Percentiles rank a stretch among this genome's conserved stretches.
Evolutionary conservation across 2,329 filamentous ascomycete genomes (phyloP).

Genomic region (Trichophyton schoenleinii): DNA sequence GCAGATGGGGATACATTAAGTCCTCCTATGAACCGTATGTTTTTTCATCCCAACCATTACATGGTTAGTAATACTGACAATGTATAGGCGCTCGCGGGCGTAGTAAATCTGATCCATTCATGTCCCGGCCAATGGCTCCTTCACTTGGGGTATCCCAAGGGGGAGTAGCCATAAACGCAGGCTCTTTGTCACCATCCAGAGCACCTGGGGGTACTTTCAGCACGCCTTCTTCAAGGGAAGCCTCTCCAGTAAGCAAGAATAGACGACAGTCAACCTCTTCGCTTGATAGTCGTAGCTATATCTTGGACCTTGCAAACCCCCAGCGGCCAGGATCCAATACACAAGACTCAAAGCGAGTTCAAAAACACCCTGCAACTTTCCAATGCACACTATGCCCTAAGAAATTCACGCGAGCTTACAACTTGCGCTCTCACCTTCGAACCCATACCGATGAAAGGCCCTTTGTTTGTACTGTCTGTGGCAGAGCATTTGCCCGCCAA

Average conservation of each 20-base stretch:
- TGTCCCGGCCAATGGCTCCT: conserved; percentile 27
- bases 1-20: conserved; percentile 65
- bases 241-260: conserved; percentile 32
- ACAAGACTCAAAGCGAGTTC: conserved; percentile 62
- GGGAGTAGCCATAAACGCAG: conserved; percentile 19
- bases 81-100: conserved; percentile 40
- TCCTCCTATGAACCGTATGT: conserved; percentile 52
- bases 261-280: conserved; percentile 36
- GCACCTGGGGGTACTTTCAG: conserved; percentile 23
- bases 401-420: conserved; percentile 91
- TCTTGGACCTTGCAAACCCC: conserved; percentile 82
- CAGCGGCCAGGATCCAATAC: conserved; percentile 57
- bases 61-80: conserved; percentile 10
- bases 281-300: conserved; percentile 55
- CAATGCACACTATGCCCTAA: conserved; percentile 91
- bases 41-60: conserved; percentile 8
- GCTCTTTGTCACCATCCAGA: conserved; percentile 35
- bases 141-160: conserved; percentile 20
- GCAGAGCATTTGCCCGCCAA: conserved; percentile 92
- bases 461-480: conserved; percentile 92
- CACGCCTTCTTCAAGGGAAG: conserved; percentile 33
- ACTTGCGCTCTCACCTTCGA: conserved; percentile 83
- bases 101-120: conserved; percentile 47
- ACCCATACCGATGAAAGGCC: conserved; percentile 96
- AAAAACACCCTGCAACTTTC: conserved; percentile 96